phyloP scores from a whole-genome alignment of 352 stramenopile species.

The Phytophthora cryptogea region DNA sequence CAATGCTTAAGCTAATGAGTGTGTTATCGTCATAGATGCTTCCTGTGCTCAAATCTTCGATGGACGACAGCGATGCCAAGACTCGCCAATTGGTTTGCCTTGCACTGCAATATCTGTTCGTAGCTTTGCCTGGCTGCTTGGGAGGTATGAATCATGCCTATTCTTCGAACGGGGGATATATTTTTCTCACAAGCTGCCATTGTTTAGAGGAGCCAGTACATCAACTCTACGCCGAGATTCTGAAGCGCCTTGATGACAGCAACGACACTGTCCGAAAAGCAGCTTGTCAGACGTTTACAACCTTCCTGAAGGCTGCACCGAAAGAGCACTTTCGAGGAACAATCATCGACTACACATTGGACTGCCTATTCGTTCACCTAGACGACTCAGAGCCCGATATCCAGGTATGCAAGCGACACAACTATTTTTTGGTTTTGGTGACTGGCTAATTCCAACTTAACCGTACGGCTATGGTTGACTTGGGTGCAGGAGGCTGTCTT shows the following conservation, averaged over 20 bases:
- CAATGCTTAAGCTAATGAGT: constrained; percentile 4
- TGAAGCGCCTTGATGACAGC: constrained; percentile 93
- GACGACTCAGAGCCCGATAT: constrained; percentile 90
- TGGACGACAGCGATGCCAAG: constrained; percentile 89
- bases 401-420: constrained; percentile 48
- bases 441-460: background rate
- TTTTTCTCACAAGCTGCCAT: background rate
- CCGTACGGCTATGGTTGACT: constrained; percentile 7
- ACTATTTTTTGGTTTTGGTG: background rate
- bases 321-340: constrained; percentile 88
- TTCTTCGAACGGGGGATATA: background rate
- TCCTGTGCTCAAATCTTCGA: constrained; percentile 86
- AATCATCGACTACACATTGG: constrained; percentile 90
- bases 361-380: constrained; percentile 92
- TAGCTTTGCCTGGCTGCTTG: constrained; percentile 76
- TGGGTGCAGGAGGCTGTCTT: constrained; percentile 62
- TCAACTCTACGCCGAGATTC: constrained; percentile 91
- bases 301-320: constrained; percentile 84
- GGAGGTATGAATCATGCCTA: constrained; percentile 44
- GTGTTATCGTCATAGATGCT: constrained; percentile 60
- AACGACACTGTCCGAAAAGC: constrained; percentile 90
- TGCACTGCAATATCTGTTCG: constrained; percentile 87
- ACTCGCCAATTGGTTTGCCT: constrained; percentile 89
- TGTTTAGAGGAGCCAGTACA: constrained; percentile 87
- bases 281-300: constrained; percentile 87